These are phyloP conservation scores for Henningerozyma blattae DNA, from an alignment of 805 yeast species.

Conservation along the genomic window DNA sequence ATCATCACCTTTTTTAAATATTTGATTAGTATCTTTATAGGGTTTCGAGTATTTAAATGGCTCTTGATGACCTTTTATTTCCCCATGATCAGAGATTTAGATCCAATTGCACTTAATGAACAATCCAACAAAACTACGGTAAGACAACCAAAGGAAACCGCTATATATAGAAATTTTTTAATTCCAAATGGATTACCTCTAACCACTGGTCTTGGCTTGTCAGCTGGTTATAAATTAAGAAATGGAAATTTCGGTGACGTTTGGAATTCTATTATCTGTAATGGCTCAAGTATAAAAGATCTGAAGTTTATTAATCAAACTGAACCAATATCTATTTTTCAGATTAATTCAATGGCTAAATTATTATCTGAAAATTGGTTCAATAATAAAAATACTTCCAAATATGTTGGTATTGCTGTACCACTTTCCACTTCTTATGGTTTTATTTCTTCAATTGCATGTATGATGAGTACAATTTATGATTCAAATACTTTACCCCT, in stretches of 20 bases:
- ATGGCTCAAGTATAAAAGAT: conserved; percentile 6
- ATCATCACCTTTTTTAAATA: too few relatives aligned
- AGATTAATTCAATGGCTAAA: conserved; percentile 17
- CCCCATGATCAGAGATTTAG: conserved; percentile 35
- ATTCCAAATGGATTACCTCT: conserved; percentile 63
- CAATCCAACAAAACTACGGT: conserved; percentile 60
- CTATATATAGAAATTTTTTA: conserved; percentile 62
- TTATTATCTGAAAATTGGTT: neutral
- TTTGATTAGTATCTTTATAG: too few relatives aligned
- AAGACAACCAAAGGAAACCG: conserved; percentile 57
- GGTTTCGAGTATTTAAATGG: too few relatives aligned
- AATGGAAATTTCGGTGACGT: conserved; percentile 68
- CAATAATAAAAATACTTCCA: conserved; percentile 2
- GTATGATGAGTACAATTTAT: conserved; percentile 27
- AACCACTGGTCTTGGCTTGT: conserved; percentile 54
- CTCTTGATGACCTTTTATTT: conserved; percentile 1
- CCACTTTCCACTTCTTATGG: conserved; percentile 23
- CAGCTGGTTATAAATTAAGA: conserved; percentile 51
- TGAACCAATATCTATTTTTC: conserved; percentile 5
- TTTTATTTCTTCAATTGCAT: conserved; percentile 31
- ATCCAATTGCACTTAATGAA: conserved; percentile 41
- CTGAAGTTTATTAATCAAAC: conserved; percentile 15
- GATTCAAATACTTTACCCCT: conserved; percentile 27
- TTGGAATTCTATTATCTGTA: conserved; percentile 42
- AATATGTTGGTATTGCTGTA: conserved; percentile 20